These are phyloP conservation scores for Somion occarium DNA, from an alignment of 1,284 basidiomycete genomes.

Conservation along the genomic window DNA sequence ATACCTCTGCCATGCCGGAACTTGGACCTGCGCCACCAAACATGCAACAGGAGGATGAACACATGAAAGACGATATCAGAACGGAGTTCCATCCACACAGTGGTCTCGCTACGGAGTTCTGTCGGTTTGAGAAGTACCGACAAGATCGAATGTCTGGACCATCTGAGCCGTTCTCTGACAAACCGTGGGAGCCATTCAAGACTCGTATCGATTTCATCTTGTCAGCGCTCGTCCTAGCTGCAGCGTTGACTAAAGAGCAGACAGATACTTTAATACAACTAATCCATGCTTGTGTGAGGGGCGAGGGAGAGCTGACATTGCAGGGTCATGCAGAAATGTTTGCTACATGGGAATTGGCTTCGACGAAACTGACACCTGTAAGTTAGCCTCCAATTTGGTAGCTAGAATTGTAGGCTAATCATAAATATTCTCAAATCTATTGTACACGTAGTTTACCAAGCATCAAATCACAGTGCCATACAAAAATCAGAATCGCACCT, in stretches of 20 bases:
- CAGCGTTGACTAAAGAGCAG: conserved; percentile 3
- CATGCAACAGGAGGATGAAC: too few species aligned
- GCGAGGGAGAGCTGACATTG: not conserved
- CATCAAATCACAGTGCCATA: conserved; percentile 13
- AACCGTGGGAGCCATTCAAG: conserved; percentile 16
- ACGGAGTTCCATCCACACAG: conserved; percentile 11
- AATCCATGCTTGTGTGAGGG: not conserved
- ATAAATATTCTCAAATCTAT: not conserved
- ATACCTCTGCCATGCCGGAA: too few species aligned
- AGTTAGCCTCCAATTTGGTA: not conserved
- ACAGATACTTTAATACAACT: conserved; percentile 1
- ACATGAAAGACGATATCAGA: conserved; percentile 8
- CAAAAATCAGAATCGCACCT: conserved; percentile 26
- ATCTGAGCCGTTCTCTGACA: not conserved
- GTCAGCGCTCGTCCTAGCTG: not conserved
- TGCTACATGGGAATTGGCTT: conserved; percentile 4
- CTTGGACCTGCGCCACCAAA: too few species aligned
- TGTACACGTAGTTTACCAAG: conserved; percentile 12
- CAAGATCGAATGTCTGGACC: not conserved
- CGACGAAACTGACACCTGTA: conserved; percentile 4
- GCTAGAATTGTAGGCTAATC: not conserved
- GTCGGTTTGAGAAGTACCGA: not conserved
- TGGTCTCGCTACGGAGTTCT: not conserved
- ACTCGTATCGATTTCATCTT: conserved; percentile 23
- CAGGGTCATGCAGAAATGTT: not conserved